phyloP scores from a whole-genome alignment of 2,329 filamentous ascomycete species.

The Colletotrichum tropicicola region DNA sequence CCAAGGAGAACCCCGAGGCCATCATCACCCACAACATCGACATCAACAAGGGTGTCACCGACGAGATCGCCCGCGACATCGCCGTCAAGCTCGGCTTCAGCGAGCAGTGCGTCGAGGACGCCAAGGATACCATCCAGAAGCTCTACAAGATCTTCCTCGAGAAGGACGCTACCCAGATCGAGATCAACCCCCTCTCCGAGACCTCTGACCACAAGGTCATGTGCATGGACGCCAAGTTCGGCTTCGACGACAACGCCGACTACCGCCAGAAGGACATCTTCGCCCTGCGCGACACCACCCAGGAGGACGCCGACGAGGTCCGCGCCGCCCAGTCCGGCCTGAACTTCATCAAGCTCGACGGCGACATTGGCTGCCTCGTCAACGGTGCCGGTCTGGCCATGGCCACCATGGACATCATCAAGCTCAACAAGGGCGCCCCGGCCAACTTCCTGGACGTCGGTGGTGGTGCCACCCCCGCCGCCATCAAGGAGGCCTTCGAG shows the following conservation, averaged over 20 bases:
- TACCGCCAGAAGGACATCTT: constrained; percentile 99
- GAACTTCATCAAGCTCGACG: constrained; percentile 99
- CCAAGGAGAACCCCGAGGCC: constrained; percentile 96
- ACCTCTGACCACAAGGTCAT: constrained; percentile 98
- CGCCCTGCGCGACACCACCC: constrained; percentile 89
- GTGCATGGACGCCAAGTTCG: constrained; percentile 99
- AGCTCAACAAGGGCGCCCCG: constrained; percentile 94
- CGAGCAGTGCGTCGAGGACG: constrained; percentile 95
- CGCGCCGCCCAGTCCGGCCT: constrained; percentile 90
- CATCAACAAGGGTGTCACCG: constrained; percentile 94
- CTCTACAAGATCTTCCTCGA: constrained; percentile 99
- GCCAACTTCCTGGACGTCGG: constrained; percentile 99
- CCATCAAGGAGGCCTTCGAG: constrained; percentile 97
- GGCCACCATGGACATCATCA: constrained; percentile 99
- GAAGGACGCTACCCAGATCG: constrained; percentile 98
- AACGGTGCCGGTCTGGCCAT: constrained; percentile 99
- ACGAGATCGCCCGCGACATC: constrained; percentile 91
- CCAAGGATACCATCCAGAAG: constrained; percentile 97
- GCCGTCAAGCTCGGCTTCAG: constrained; percentile 95
- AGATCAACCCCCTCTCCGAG: constrained; percentile 99
- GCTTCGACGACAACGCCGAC: constrained; percentile 98
- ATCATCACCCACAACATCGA: constrained; percentile 95
- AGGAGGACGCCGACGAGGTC: constrained; percentile 98
- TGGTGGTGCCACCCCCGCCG: constrained; percentile 94
- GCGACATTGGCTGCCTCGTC: constrained; percentile 98